Base-by-base conservation (phyloP, 495 filamentous ascomycete species). In the Penicillium coprophilum region DNA sequence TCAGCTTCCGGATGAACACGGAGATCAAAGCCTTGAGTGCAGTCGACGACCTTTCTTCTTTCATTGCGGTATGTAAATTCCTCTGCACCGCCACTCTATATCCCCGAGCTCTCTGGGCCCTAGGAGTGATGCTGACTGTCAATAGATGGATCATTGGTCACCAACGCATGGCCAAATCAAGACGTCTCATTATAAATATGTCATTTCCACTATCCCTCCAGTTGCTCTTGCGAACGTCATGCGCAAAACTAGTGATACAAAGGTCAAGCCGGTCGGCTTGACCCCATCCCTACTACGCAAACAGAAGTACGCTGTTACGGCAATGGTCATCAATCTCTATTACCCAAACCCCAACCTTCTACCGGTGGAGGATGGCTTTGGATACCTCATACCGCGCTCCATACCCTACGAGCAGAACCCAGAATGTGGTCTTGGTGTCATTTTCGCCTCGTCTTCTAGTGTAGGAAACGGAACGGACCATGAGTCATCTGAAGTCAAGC, bases 251-350 rank as follows among this genome's bases (percentile, higher is more conserved):
- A 31, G 23, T 7, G 2, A 40, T 0, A 0, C 2, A 30, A 1
- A 1, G 1, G 8, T 10, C 23, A 1, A 32, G 10, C 10, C 31
- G 2, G 21, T 19, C 2, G 40, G n/a, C 24, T 21, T 21, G 46
- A 43, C 67, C 66, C 46, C 46, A 41, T 4, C 48, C 61, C 9
- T 66, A 69, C 1, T 69, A 72, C 40, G 27, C 53, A 38, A 50
- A 62, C 64, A 78, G 38, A 80, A 85, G 38, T 80, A 82, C 49
- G 82, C 88, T 20, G 87, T 90, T 13, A 93, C 88, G 9, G 91
- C 96, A 40, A 91, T 89, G 84, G 87, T 92, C 5, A 87, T 97
- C 40, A 97, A 97, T 71, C 79, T 99, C 20, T 97, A 87, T 78
- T 99, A 85, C 65, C 67, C 75, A 6, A 78, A 82, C 21, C 82